These are phyloP conservation scores for Claviceps digitariae DNA, from an alignment of 2,329 filamentous ascomycete species.

Conservation along the genomic window DNA sequence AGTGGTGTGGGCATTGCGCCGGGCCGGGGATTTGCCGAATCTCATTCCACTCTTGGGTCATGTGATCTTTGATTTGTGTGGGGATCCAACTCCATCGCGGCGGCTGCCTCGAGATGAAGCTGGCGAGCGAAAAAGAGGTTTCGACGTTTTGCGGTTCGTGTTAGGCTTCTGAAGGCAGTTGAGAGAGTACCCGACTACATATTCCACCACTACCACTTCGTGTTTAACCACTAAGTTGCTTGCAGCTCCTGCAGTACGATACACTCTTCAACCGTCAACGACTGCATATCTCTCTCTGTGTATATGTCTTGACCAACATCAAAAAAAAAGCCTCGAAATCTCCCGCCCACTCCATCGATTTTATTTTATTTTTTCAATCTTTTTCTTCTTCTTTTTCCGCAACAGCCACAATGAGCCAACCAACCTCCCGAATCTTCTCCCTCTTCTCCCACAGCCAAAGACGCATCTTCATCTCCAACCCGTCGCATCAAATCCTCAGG, in stretches of 20 bases:
- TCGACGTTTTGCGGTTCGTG: too few relatives aligned
- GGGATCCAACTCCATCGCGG: neutral
- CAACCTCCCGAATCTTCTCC: conserved; percentile 13
- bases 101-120: neutral
- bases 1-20: conserved; percentile 22
- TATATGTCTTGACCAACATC: too few relatives aligned
- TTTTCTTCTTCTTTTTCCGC: neutral
- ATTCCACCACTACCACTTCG: too few relatives aligned
- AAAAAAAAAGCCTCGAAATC: too few relatives aligned
- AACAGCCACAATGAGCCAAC: conserved; percentile 14
- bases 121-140: neutral
- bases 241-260: neutral
- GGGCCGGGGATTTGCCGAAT: conserved; percentile 21
- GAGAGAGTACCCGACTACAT: too few relatives aligned
- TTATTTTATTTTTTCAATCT: too few relatives aligned
- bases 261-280: too few relatives aligned
- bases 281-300: too few relatives aligned
- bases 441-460: conserved; percentile 12
- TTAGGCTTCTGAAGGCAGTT: too few relatives aligned
- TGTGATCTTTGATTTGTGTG: conserved; percentile 17
- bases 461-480: conserved; percentile 7
- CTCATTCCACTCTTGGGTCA: conserved; percentile 13
- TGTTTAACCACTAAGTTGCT: too few relatives aligned
- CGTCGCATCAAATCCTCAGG: conserved; percentile 5
- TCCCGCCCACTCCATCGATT: too few relatives aligned